Conservation (phyloP, 169 alveolate genomes). For the Amoebophrya sp. region DNA sequence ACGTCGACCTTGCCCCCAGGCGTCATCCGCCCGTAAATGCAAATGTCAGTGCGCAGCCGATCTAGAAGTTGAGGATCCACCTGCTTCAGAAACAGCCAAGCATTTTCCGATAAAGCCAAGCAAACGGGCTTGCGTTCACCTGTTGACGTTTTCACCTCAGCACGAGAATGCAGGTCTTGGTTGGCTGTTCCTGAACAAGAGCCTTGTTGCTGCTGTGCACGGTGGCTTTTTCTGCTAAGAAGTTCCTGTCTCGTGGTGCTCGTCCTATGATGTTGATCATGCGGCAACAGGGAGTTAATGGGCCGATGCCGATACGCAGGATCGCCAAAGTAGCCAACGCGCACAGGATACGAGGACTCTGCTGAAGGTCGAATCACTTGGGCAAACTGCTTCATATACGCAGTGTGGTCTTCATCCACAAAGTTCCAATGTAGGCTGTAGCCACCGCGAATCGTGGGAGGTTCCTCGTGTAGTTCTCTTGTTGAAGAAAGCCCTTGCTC, state of each 20-base stretch:
- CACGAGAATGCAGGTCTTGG: too few species aligned
- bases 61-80: background rate
- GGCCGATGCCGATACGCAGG: background rate
- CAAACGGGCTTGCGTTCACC: background rate
- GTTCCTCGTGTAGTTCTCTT: background rate
- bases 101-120: background rate
- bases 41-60: background rate
- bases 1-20: slow-evolving; percentile 37
- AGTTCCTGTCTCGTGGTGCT: too few species aligned
- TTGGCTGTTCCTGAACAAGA: too few species aligned
- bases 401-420: too few species aligned
- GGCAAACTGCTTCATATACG: background rate
- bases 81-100: background rate
- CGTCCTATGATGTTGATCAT: background rate
- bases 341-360: background rate
- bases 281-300: too few species aligned
- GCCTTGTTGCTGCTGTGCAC: background rate
- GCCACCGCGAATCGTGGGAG: background rate
- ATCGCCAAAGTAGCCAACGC: background rate
- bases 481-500: too few species aligned
- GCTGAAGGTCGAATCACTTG: background rate
- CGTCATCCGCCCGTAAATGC: slow-evolving; percentile 46
- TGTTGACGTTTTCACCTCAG: too few species aligned
- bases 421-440: background rate
- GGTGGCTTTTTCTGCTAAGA: too few species aligned